Base-by-base conservation (phyloP, 768 basidiomycete genomes). In the Kwoniella sp. region DNA sequence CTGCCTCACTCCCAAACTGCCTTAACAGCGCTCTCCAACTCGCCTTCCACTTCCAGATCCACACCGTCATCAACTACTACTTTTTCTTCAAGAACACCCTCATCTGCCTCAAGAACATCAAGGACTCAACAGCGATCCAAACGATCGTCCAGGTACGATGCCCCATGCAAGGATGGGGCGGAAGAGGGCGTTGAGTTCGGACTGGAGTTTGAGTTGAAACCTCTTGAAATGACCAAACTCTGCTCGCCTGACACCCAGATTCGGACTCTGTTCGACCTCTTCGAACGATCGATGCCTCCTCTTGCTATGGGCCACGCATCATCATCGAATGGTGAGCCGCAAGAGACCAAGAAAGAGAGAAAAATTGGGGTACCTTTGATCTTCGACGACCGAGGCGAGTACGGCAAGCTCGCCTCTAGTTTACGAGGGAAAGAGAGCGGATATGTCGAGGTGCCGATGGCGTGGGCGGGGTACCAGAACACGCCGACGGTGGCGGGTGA, bases 331-430 rank as follows among this genome's bases (percentile, higher is more conserved):
- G n/a, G n/a, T n/a, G n/a, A n/a, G n/a, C n/a, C n/a, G n/a, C n/a
- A n/a, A n/a, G n/a, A n/a, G 41, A 45, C 41, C 4, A 45, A 17
- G 5, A 9, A 45, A 45, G 8, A 45, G 15, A 17, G 41, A 8
- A 45, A 20, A 45, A 45, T 45, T 45, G 41, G 5, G 4, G 22
- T 66, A n/a, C 67, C 62, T 15, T 47, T 73, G 28, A 58, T 71
- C 34, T 65, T 63, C 51, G 70, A 71, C 59, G 8, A 23, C 0
- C 28, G 51, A 26, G 70, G 70, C 3, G 63, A 66, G n/a, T 65
- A 60, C 58, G 70, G 66, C 0, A 41, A 25, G 34, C 47, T 71
- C 12, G 66, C 66, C 11, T 7, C 57, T n/a, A 63, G 61, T 45
- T 45, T 20, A 17, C 53, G 53, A 30, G 0, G 53, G 2, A 31